Evolutionary conservation across 495 filamentous ascomycete species (phyloP), one percentile per base, ranked within the genome.

Genomic region (Emericellopsis terricola): DNA sequence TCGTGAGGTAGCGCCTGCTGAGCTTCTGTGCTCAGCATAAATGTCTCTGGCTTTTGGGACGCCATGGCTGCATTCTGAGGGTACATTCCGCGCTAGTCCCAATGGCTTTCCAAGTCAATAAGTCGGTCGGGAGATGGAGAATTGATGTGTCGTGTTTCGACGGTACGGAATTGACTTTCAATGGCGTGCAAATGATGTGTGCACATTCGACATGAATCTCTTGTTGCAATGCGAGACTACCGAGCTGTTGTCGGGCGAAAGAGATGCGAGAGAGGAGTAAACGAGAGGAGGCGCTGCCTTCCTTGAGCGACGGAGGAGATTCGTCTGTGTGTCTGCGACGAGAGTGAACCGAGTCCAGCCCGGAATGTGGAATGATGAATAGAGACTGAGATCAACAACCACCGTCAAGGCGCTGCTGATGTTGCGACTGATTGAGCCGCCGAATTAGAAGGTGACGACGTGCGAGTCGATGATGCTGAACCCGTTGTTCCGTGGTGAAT

Each of bases 1-100:
- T 96, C 89, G 46, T 93, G 83, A 19, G 89, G 89, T 33, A 97
- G 71, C 42, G 78, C 84, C 57, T 94, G 84, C 57, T 94, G 87
- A 28, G 91, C 86, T 59, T 94, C 87, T 43, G 75, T 81, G 44
- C 84, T 92, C 42, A 97, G 70, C 81, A 96, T 87, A 48, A 97
- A 97, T 5, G 89, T 97, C 64, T 96, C 89, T 31, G 89, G 89
- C 53, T 92, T 92, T 56, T 94, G 86, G 30, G 57, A 53, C 23
- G 50, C 59, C 57, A 71, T 69, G 19, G 59, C 55, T 43, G 58
- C 52, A 50, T 65, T 58, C 46, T 65, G 64, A 19, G 62, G 55
- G 49, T 68, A 68, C 65, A 69, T 69, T 40, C 19, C 53, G 44
- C 37, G 46, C 44, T 44, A 14, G 11, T 14, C 24, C n/a, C n/a